Evolutionary conservation across 208 protist genomes (phyloP).

Genomic region (Acanthamoeba royreba): DNA sequence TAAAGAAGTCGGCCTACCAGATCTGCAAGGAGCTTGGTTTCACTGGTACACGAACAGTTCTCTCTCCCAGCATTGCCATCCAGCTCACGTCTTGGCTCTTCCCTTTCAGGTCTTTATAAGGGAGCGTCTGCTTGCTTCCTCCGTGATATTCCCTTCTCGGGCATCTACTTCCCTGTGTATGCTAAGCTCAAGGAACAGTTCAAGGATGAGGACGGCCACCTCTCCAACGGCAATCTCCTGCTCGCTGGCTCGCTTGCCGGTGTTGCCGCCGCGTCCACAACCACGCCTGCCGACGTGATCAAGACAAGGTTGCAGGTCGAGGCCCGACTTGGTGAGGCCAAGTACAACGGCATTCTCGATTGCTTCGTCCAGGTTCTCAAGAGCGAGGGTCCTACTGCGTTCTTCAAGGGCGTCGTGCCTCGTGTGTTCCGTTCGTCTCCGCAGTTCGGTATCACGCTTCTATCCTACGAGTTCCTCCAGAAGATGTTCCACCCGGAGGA

Average conservation of each 20-base stretch:
- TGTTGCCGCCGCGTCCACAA: slow-evolving; percentile 60
- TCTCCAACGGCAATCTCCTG: slow-evolving; percentile 48
- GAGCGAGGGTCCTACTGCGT: slow-evolving; percentile 67
- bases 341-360: slow-evolving; percentile 72
- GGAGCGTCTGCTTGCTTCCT: slow-evolving; percentile 72
- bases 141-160: slow-evolving; percentile 77
- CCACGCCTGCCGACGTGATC: slow-evolving; percentile 77
- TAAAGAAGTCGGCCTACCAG: slow-evolving; percentile 48
- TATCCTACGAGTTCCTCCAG: slow-evolving; percentile 73
- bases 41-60: slow-evolving; percentile 58
- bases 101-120: slow-evolving; percentile 55
- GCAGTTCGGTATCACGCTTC: slow-evolving; percentile 77
- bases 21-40: slow-evolving; percentile 72
- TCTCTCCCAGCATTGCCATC: too few relatives aligned
- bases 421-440: slow-evolving; percentile 69
- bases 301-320: slow-evolving; percentile 79
- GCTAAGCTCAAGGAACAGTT: slow-evolving; percentile 65
- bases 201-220: slow-evolving; percentile 42
- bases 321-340: slow-evolving; percentile 66
- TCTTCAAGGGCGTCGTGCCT: slow-evolving; percentile 72
- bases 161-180: slow-evolving; percentile 69
- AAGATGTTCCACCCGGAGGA: slow-evolving; percentile 51
- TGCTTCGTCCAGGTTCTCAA: slow-evolving; percentile 54
- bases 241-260: not conserved
- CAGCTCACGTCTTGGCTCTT: too few relatives aligned